These are phyloP conservation scores for Trametes hirsuta DNA, from an alignment of 1,284 basidiomycete genomes.

Conservation along the genomic window DNA sequence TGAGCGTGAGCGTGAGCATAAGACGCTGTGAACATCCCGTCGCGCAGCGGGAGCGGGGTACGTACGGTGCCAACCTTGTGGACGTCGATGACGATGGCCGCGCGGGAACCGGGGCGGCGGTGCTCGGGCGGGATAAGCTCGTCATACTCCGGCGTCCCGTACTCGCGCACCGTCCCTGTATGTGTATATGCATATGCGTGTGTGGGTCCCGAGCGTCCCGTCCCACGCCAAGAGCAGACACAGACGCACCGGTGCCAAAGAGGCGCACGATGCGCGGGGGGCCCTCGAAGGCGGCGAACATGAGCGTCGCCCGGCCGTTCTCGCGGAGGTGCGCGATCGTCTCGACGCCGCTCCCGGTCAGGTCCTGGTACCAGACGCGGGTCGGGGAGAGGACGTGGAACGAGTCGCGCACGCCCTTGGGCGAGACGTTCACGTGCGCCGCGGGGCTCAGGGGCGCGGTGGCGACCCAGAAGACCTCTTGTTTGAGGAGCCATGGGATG, in stretches of 20 bases:
- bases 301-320: slow-evolving; percentile 58
- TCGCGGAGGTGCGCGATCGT: slow-evolving; percentile 63
- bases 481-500: slow-evolving; percentile 52
- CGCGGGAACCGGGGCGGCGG: slow-evolving; percentile 55
- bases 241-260: slow-evolving; percentile 49
- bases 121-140: slow-evolving; percentile 44
- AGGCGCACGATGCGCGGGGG: slow-evolving; percentile 54
- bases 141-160: slow-evolving; percentile 55
- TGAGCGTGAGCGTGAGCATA: no score
- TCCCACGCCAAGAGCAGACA: background rate
- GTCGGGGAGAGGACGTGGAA: slow-evolving; percentile 52
- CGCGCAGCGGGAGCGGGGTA: slow-evolving; percentile 6
- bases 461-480: slow-evolving; percentile 62
- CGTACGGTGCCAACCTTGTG: slow-evolving; percentile 58
- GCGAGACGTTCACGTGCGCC: slow-evolving; percentile 61
- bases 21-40: no score
- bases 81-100: slow-evolving; percentile 54
- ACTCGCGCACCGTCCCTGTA: slow-evolving; percentile 53
- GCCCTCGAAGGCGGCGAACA: slow-evolving; percentile 60
- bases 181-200: no score
- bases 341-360: slow-evolving; percentile 58
- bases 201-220: background rate
- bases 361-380: slow-evolving; percentile 61
- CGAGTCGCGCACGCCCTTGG: slow-evolving; percentile 55
- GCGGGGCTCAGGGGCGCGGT: slow-evolving; percentile 52